Percentiles rank a stretch among this genome's conserved stretches.
These are phyloP conservation scores for Heimioporus sp. DNA, from an alignment of 768 basidiomycete genomes.

Conservation along the genomic window DNA sequence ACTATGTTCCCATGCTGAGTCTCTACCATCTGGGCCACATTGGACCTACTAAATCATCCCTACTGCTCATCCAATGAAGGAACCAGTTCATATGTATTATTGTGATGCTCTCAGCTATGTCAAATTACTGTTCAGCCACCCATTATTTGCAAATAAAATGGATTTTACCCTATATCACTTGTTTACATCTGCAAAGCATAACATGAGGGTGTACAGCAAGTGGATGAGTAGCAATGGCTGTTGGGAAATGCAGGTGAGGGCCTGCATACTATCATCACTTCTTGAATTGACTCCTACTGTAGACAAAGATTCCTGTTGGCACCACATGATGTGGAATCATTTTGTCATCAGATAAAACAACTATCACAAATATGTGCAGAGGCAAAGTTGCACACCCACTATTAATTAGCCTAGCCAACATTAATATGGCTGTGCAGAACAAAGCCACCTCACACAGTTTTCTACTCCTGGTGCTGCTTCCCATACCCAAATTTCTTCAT, in stretches of 20 bases:
- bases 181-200: neutral
- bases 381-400: slow-evolving; percentile 10
- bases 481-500: neutral
- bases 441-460: neutral
- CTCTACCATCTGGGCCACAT: neutral
- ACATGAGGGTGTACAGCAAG: slow-evolving; percentile 15
- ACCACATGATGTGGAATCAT: slow-evolving; percentile 1
- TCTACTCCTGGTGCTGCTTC: neutral
- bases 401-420: slow-evolving; percentile 11
- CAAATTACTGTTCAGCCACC: slow-evolving; percentile 20
- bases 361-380: slow-evolving; percentile 15
- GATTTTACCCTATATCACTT: neutral
- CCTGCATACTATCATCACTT: no score
- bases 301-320: neutral
- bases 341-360: slow-evolving; percentile 7
- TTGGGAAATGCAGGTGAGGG: neutral
- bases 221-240: slow-evolving; percentile 16
- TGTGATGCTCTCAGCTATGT: slow-evolving; percentile 25
- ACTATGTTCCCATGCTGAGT: neutral
- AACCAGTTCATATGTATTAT: slow-evolving; percentile 20
- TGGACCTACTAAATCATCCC: slow-evolving; percentile 17
- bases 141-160: slow-evolving; percentile 16
- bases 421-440: neutral
- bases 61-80: slow-evolving; percentile 15
- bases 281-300: neutral